These are phyloP conservation scores for Lentinula novae-zelandiae DNA, from an alignment of 1,284 basidiomycete genomes.

Conservation along the genomic window DNA sequence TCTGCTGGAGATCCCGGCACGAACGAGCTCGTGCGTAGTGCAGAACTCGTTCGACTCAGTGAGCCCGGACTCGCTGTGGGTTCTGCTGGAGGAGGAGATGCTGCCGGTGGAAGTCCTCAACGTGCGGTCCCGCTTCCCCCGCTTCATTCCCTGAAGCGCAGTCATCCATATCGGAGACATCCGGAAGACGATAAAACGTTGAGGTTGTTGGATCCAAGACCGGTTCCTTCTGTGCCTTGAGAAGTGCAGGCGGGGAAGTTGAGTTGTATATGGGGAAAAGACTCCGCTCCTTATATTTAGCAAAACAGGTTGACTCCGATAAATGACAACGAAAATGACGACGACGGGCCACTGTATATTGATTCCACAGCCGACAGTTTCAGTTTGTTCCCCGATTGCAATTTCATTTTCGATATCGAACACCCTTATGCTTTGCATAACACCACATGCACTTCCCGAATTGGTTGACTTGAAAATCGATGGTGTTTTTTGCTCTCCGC, in stretches of 20 bases:
- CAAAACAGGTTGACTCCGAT: no score
- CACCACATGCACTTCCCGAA: no score
- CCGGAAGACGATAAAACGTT: conserved; percentile 62
- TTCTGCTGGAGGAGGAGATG: not conserved
- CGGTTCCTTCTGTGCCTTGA: conserved; percentile 5
- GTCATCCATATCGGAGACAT: conserved; percentile 55
- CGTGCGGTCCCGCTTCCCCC: conserved; percentile 43
- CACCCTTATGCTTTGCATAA: no score
- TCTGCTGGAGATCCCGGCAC: not conserved
- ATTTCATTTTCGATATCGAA: no score
- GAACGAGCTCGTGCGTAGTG: not conserved
- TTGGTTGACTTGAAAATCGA: no score
- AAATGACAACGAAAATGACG: no score
- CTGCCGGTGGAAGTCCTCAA: conserved; percentile 25
- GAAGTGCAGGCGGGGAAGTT: not conserved
- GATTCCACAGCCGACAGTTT: no score
- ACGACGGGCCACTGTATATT: no score
- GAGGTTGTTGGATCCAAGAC: conserved; percentile 34
- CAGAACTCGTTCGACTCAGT: not conserved
- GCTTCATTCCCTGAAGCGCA: conserved; percentile 47
- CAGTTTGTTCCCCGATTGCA: no score
- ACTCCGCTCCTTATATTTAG: no score
- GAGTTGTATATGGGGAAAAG: not conserved
- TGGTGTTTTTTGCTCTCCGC: no score
- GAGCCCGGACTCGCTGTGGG: not conserved